Evolutionary conservation across 768 basidiomycete genomes (phyloP).

Genomic region (Termitomyces sp.): DNA sequence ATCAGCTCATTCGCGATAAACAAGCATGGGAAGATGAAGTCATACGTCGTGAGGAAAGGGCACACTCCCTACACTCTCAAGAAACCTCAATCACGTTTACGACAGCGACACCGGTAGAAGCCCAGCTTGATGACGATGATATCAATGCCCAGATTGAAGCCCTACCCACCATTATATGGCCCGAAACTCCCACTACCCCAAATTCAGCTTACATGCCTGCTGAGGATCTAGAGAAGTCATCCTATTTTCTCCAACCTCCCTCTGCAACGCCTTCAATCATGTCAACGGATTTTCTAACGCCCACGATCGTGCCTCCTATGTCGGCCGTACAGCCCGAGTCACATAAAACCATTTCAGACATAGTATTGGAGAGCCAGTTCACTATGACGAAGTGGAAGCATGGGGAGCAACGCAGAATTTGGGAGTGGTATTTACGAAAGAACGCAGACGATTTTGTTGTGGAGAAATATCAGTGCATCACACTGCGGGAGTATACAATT

Average conservation of each 20-base stretch:
- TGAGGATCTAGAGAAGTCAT: conserved; percentile 25
- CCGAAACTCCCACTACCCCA: conserved; percentile 28
- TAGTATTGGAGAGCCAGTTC: conserved; percentile 67
- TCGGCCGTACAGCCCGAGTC: conserved; percentile 30
- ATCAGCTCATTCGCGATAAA: conserved; percentile 62
- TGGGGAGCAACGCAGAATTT: conserved; percentile 82
- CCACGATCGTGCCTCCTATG: conserved; percentile 14
- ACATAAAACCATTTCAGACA: conserved; percentile 62
- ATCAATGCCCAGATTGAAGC: conserved; percentile 67
- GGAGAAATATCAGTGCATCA: conserved; percentile 90
- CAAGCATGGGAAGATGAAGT: conserved; percentile 86
- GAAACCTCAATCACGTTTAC: conserved; percentile 29
- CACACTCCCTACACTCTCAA: conserved; percentile 33
- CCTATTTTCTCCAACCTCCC: conserved; percentile 24
- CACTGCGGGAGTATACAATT: conserved; percentile 73
- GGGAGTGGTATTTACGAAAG: conserved; percentile 93
- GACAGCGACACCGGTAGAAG: conserved; percentile 23
- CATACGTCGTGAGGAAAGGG: conserved; percentile 66
- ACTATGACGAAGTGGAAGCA: conserved; percentile 72
- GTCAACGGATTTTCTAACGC: conserved; percentile 3
- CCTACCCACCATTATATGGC: conserved; percentile 29
- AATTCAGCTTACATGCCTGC: conserved; percentile 18
- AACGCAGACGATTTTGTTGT: conserved; percentile 84
- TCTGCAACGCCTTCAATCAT: conserved; percentile 17
- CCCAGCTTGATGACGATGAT: conserved; percentile 33